These are phyloP conservation scores for Candida easanensis DNA, from an alignment of 805 yeast genomes.

Conservation along the genomic window DNA sequence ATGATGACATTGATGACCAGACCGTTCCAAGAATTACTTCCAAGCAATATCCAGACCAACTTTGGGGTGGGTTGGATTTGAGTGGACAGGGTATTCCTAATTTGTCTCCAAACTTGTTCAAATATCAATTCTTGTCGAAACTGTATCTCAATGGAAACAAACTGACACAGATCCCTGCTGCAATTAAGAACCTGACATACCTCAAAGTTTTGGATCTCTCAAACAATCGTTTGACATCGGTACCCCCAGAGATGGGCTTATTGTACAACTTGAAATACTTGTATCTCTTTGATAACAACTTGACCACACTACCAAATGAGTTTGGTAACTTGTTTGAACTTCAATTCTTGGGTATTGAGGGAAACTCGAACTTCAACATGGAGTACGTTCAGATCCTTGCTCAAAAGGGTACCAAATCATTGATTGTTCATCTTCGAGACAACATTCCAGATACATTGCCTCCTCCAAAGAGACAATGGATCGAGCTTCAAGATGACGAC, in stretches of 20 bases:
- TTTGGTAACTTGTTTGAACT: conserved; percentile 84
- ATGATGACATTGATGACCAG: conserved; percentile 46
- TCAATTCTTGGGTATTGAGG: conserved; percentile 88
- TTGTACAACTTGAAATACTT: conserved; percentile 77
- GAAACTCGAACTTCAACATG: conserved; percentile 71
- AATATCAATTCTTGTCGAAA: conserved; percentile 80
- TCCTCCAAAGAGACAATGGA: conserved; percentile 81
- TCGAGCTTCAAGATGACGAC: conserved; percentile 74
- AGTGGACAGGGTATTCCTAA: conserved; percentile 82
- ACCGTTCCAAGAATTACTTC: conserved; percentile 64
- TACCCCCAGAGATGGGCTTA: conserved; percentile 86
- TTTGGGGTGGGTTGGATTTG: conserved; percentile 92
- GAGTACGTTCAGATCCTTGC: conserved; percentile 65
- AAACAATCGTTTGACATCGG: conserved; percentile 60
- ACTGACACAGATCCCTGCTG: conserved; percentile 61
- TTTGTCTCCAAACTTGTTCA: conserved; percentile 70
- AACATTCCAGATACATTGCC: conserved; percentile 64
- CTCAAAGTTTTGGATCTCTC: conserved; percentile 85
- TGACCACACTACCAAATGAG: conserved; percentile 73
- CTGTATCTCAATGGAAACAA: conserved; percentile 86
- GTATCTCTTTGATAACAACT: conserved; percentile 83
- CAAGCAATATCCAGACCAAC: conserved; percentile 56
- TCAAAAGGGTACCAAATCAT: conserved; percentile 79
- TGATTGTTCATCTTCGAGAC: conserved; percentile 80
- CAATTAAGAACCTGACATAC: conserved; percentile 64